Conservation (phyloP, 1,139 yeast genomes). For the Yamadazyma oceani region DNA sequence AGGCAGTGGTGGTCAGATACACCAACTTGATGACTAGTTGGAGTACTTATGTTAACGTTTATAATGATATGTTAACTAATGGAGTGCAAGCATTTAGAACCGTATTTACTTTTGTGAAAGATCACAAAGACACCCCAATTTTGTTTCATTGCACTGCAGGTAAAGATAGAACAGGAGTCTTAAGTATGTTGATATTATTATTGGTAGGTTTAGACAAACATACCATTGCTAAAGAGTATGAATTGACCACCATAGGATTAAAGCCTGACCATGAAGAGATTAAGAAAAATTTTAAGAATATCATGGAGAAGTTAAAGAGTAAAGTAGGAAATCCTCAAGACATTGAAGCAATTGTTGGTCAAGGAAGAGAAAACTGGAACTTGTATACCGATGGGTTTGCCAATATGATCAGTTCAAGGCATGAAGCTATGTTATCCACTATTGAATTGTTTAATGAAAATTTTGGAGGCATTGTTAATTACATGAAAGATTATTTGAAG, state of each 20-base stretch:
- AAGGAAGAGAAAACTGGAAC: conserved; percentile 41
- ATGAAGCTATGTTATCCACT: conserved; percentile 73
- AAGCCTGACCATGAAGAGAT: conserved; percentile 47
- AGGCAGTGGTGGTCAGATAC: conserved; percentile 59
- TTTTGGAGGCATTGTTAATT: conserved; percentile 56
- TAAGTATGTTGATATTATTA: conserved; percentile 64
- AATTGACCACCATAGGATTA: conserved; percentile 68
- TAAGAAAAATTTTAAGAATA: conserved; percentile 30
- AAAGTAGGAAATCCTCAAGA: conserved; percentile 25
- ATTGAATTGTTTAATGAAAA: conserved; percentile 48
- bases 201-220: conserved; percentile 65
- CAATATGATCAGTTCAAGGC: conserved; percentile 62
- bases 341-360: conserved; percentile 30
- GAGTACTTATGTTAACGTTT: conserved; percentile 64
- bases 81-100: conserved; percentile 48
- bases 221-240: conserved; percentile 71
- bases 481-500: conserved; percentile 48
- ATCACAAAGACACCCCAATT: conserved; percentile 42
- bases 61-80: conserved; percentile 53
- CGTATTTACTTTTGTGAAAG: conserved; percentile 56
- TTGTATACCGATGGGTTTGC: conserved; percentile 50
- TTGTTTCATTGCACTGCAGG: conserved; percentile 85
- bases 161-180: conserved; percentile 80
- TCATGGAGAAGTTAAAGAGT: conserved; percentile 29
- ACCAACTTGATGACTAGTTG: conserved; percentile 58